Percentiles rank a stretch among this genome's conserved stretches.
Evolutionary conservation across 257 asterid species (phyloP).

Genomic region (Ophiorrhiza pumila): DNA sequence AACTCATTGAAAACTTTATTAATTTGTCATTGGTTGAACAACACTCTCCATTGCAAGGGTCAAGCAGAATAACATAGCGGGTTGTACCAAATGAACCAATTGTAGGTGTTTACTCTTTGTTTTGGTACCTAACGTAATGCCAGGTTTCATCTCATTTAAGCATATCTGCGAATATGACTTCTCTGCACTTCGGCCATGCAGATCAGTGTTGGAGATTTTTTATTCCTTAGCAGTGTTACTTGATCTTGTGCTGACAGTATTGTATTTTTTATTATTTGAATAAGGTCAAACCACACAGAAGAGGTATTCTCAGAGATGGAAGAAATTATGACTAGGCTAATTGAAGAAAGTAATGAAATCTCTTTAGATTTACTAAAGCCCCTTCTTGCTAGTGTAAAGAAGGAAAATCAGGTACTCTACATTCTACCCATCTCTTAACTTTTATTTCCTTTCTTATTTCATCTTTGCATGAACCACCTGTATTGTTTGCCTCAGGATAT

Average conservation of each 20-base stretch:
- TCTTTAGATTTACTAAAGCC: constrained; percentile 30
- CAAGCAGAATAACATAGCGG: background rate
- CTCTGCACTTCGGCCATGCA: background rate
- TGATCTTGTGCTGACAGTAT: background rate
- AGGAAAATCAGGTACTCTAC: constrained; percentile 32
- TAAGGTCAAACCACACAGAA: constrained; percentile 29
- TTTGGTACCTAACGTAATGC: background rate
- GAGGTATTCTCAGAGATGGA: constrained; percentile 36
- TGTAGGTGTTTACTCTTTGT: background rate
- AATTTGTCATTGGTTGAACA: background rate
- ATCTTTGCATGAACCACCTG: constrained; percentile 2
- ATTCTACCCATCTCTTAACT: constrained; percentile 3
- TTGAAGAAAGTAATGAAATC: constrained; percentile 36
- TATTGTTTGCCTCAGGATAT: constrained; percentile 25
- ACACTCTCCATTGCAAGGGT: background rate
- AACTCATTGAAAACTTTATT: background rate
- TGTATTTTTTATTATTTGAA: constrained; percentile 6
- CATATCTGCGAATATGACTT: background rate
- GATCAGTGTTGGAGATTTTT: background rate
- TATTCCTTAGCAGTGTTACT: background rate
- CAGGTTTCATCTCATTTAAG: background rate
- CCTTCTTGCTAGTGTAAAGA: constrained; percentile 34
- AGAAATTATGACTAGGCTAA: constrained; percentile 32
- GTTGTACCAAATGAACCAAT: background rate
- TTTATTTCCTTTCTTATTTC: background rate